Evolutionary conservation across 768 basidiomycete genomes (phyloP).

Genomic region (Rossbeevera mucosa): DNA sequence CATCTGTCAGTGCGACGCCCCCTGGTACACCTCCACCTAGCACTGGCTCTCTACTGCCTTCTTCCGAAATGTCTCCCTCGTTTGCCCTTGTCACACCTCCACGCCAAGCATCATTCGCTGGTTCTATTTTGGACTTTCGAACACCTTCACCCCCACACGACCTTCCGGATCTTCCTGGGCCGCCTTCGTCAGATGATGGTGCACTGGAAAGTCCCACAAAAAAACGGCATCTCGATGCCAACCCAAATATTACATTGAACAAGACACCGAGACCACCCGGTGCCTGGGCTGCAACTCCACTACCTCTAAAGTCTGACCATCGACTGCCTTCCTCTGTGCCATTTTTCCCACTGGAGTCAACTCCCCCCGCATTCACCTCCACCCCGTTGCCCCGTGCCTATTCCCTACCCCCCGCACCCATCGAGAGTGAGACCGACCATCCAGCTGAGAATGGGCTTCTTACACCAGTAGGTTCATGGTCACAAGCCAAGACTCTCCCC

Average conservation of each 20-base stretch:
- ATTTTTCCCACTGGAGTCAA: slow-evolving; percentile 22
- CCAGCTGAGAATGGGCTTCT: slow-evolving; percentile 23
- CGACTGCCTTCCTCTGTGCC: slow-evolving; percentile 15
- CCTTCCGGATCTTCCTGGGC: slow-evolving; percentile 63
- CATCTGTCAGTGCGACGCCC: slow-evolving; percentile 20
- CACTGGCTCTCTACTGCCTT: neutral
- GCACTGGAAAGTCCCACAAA: slow-evolving; percentile 27
- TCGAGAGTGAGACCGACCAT: slow-evolving; percentile 17
- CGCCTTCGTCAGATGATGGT: slow-evolving; percentile 52
- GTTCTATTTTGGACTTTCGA: slow-evolving; percentile 46
- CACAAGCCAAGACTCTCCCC: slow-evolving; percentile 44
- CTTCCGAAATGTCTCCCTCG: slow-evolving; percentile 11
- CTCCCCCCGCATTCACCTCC: slow-evolving; percentile 24
- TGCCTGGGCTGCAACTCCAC: slow-evolving; percentile 41
- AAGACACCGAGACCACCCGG: slow-evolving; percentile 47
- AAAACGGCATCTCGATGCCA: slow-evolving; percentile 11
- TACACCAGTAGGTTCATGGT: slow-evolving; percentile 48
- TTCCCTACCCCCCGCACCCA: slow-evolving; percentile 10
- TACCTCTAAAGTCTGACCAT: slow-evolving; percentile 19
- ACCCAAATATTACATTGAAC: slow-evolving; percentile 29
- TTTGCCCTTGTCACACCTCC: slow-evolving; percentile 45
- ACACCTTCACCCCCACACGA: slow-evolving; percentile 61
- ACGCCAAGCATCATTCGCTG: slow-evolving; percentile 36
- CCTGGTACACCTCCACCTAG: slow-evolving; percentile 22
- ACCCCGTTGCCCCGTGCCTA: slow-evolving; percentile 20